Evolutionary conservation across 805 yeast genomes (phyloP), one percentile per base, ranked within the genome.

Genomic region (Hanseniaspora taiwanica): DNA sequence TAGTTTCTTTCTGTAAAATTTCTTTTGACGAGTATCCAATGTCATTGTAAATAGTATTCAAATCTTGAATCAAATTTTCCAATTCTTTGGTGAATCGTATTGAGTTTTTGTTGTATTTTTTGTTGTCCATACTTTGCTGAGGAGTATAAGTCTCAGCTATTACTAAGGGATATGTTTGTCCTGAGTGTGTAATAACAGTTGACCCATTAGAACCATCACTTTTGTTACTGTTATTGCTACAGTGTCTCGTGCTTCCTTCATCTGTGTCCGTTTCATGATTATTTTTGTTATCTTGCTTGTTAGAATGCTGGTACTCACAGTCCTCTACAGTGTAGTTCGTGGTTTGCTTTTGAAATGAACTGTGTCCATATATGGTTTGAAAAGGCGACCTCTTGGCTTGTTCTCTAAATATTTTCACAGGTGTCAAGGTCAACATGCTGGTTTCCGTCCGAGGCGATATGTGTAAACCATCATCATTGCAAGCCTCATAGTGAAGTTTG

Each of bases 11-110:
- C 27, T 55, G 56, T 12, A 66, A 51, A 2, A 72, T 68, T 42
- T 74, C 78, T 7, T 54, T 49, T n/a, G 63, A 53, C 1, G 77
- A 64, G 49, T 70, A 74, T 1, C 82, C 82, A 32, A 76, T 75
- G 42, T 65, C 68, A 37, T 61, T 60, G 51, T 74, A 74, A 8
- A 73, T 64, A 4, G 50, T 49, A 38, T 68, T 64, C n/a, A 75
- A 52, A 39, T 69, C 67, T 16, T 55, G 56, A 27, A 65, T 46
- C n/a, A 59, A 37, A 18, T 52, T 46, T 44, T 53, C 58, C 23
- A 59, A 39, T 36, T 59, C 59, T 21, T 46, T 46, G 2, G 63
- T 54, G 12, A 59, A 54, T 21, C 53, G 43, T 23, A 50, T 51
- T 27, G 58, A 59, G 40, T 56, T 54, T 38, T 58, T 29, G 33